A percentile compares a stretch with the other conserved stretches of the same genome.
phyloP scores from a whole-genome alignment of 2,329 filamentous ascomycete genomes.

The Trichophaea hybrida region DNA sequence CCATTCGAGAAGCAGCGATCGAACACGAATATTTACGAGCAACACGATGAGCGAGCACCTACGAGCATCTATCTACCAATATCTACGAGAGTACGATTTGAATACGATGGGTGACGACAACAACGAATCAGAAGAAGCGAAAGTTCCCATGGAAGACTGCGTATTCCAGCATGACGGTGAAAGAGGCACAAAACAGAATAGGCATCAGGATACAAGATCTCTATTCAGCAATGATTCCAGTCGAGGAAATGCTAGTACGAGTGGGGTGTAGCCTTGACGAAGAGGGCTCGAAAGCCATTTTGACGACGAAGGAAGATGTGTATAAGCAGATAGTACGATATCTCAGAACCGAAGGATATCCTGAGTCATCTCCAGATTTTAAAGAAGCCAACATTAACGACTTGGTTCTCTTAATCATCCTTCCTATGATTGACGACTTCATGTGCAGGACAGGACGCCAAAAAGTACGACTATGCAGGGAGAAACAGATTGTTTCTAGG shows the following conservation, averaged over 20 bases:
- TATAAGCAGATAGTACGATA: conserved; percentile 9
- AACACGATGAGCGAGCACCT: too few relatives aligned
- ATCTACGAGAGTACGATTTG: too few relatives aligned
- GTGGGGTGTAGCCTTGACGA: background rate
- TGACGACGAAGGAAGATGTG: conserved; percentile 9
- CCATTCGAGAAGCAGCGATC: too few relatives aligned
- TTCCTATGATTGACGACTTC: conserved; percentile 10
- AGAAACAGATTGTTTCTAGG: conserved; percentile 15
- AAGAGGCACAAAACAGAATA: too few relatives aligned
- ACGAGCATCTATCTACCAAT: too few relatives aligned
- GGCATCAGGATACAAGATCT: too few relatives aligned
- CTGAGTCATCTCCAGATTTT: conserved; percentile 9
- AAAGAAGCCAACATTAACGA: conserved; percentile 14
- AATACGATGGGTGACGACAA: too few relatives aligned
- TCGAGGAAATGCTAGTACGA: conserved; percentile 5
- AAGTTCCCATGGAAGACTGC: too few relatives aligned
- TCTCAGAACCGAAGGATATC: conserved; percentile 14
- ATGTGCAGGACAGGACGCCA: conserved; percentile 3
- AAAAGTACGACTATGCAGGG: background rate
- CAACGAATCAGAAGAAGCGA: too few relatives aligned
- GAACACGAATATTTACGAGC: too few relatives aligned
- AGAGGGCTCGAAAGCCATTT: conserved; percentile 4
- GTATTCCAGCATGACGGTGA: too few relatives aligned
- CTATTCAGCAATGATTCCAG: too few relatives aligned
- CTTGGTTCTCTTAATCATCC: conserved; percentile 7